Conservation (phyloP, 169 alveolate species). For the Plasmodium fragile region DNA sequence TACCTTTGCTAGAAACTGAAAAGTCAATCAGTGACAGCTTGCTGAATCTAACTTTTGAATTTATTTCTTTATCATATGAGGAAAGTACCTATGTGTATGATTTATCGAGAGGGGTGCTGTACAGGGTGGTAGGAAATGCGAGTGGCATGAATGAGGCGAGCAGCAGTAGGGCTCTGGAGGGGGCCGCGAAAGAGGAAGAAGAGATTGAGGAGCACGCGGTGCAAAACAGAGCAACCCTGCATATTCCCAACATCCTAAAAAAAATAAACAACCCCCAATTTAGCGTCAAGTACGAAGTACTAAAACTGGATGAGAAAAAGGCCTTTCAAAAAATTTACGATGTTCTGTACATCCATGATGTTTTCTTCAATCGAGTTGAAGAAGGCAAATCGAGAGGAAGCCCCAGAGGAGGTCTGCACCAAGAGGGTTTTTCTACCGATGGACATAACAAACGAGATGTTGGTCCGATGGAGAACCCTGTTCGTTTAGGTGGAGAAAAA, state of each 20-base stretch:
- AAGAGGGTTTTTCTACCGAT: neutral
- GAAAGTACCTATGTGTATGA: constrained; percentile 32
- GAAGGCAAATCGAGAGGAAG: neutral
- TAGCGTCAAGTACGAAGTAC: constrained; percentile 21
- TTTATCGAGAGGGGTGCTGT: constrained; percentile 24
- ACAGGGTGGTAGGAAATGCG: neutral
- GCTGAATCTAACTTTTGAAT: constrained; percentile 10
- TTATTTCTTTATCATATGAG: constrained; percentile 2
- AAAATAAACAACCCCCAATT: neutral
- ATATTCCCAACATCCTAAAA: neutral
- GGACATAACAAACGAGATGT: neutral
- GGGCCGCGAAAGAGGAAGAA: neutral
- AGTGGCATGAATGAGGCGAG: neutral
- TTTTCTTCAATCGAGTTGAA: constrained; percentile 7
- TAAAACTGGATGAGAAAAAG: constrained; percentile 14
- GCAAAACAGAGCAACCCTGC: neutral
- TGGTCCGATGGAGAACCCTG: constrained; percentile 4
- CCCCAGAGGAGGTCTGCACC: neutral
- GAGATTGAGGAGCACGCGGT: neutral
- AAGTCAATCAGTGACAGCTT: constrained; percentile 63
- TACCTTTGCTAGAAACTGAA: constrained; percentile 62
- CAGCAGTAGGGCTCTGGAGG: neutral
- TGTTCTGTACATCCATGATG: constrained; percentile 48
- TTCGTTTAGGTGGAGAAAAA: neutral
- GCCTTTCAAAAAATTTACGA: constrained; percentile 45